Evolutionary conservation across 2,329 filamentous ascomycete species (phyloP).

Genomic region (Epichloe scottii): DNA sequence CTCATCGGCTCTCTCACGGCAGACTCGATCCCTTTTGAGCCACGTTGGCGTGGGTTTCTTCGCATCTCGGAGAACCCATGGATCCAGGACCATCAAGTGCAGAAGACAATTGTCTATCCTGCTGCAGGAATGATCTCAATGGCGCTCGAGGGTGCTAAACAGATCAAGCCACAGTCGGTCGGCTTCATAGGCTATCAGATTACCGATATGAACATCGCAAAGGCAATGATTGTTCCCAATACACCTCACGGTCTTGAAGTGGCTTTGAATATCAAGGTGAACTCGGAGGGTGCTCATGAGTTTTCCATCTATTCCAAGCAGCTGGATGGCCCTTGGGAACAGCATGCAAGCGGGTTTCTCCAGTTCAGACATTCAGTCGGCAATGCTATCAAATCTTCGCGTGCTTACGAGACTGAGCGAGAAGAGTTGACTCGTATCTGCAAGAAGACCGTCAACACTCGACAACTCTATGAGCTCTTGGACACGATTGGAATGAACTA

Average conservation of each 20-base stretch:
- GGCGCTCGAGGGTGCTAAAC: constrained; percentile 33
- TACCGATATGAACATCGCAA: constrained; percentile 31
- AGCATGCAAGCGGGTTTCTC: constrained; percentile 26
- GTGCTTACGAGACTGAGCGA: constrained; percentile 12
- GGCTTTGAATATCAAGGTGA: constrained; percentile 30
- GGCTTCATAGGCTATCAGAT: constrained; percentile 29
- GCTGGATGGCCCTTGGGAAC: constrained; percentile 27
- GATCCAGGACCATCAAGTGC: constrained; percentile 38
- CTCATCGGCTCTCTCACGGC: constrained; percentile 34
- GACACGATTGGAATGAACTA: constrained; percentile 40
- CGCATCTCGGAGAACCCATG: constrained; percentile 37
- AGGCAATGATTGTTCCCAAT: constrained; percentile 38
- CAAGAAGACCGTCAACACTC: constrained; percentile 23
- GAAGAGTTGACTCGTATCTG: constrained; percentile 16
- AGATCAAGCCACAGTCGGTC: constrained; percentile 18
- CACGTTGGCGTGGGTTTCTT: constrained; percentile 37
- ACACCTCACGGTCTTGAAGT: constrained; percentile 36
- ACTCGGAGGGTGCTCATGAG: constrained; percentile 7
- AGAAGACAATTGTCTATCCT: constrained; percentile 37
- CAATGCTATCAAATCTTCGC: constrained; percentile 10
- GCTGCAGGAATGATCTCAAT: constrained; percentile 37
- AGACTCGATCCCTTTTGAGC: constrained; percentile 32
- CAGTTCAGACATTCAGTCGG: constrained; percentile 15
- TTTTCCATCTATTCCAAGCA: constrained; percentile 37
- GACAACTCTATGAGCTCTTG: constrained; percentile 37